These are phyloP conservation scores for Panicum miliaceum DNA, from an alignment of 176 grass and related monocot genomes.

Conservation along the genomic window DNA sequence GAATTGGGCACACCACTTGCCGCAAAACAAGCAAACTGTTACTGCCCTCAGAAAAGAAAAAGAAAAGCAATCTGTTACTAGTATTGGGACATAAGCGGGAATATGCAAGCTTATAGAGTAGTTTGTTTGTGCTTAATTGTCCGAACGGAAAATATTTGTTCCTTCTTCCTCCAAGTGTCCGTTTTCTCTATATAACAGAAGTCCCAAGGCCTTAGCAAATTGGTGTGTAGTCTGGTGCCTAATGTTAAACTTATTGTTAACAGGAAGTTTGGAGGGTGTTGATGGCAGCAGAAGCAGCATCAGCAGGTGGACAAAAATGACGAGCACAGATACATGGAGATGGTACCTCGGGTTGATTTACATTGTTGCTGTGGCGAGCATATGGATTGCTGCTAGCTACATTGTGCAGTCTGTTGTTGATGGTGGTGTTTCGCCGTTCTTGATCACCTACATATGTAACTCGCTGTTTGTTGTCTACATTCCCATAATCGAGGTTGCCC, in stretches of 20 bases:
- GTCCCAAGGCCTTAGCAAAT: background rate
- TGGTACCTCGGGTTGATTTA: constrained; percentile 91
- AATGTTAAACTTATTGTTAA: background rate
- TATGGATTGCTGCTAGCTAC: constrained; percentile 99
- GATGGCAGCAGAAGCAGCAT: constrained; percentile 17
- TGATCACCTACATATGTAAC: constrained; percentile 97
- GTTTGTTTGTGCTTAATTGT: background rate
- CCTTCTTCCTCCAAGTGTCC: background rate
- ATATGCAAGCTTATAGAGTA: background rate
- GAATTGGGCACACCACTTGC: background rate
- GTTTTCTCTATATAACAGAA: background rate
- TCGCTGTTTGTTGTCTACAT: constrained; percentile 93
- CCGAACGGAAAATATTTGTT: background rate
- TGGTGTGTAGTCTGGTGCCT: background rate
- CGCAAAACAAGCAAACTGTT: background rate
- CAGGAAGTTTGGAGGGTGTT: constrained; percentile 38
- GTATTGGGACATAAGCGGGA: background rate
- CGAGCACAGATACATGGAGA: constrained; percentile 56
- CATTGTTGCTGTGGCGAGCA: constrained; percentile 77
- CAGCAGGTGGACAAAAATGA: constrained; percentile 34
- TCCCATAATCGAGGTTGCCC: constrained; percentile 76
- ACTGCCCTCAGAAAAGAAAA: background rate
- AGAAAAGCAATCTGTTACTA: background rate
- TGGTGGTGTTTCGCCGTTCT: constrained; percentile 87
- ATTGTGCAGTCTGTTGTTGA: constrained; percentile 99